A percentile compares a stretch with the other conserved stretches of the same genome.
phyloP scores from a whole-genome alignment of 2,329 filamentous ascomycete genomes.

The Curvularia eragrostidis region DNA sequence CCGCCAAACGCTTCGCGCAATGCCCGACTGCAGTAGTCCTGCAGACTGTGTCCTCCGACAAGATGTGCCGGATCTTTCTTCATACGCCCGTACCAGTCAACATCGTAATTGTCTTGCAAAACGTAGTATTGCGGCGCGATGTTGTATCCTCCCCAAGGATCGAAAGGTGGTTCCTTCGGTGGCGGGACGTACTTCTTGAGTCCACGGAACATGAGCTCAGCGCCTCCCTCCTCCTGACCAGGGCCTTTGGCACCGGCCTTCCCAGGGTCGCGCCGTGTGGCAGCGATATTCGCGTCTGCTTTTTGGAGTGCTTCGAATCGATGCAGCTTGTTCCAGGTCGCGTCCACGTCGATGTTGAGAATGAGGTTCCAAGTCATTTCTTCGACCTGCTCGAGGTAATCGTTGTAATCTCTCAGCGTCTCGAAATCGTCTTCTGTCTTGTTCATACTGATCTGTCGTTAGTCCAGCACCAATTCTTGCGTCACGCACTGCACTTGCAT shows the following conservation, averaged over 20 bases:
- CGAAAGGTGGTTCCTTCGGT: conserved; percentile 77
- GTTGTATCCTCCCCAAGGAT: conserved; percentile 81
- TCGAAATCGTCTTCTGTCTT: conserved; percentile 91
- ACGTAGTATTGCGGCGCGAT: conserved; percentile 71
- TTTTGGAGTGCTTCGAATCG: conserved; percentile 78
- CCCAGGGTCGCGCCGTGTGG: conserved; percentile 45
- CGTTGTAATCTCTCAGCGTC: conserved; percentile 81
- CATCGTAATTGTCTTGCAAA: conserved; percentile 73
- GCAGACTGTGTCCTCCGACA: conserved; percentile 82
- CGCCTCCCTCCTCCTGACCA: conserved; percentile 24
- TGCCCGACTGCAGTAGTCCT: conserved; percentile 80
- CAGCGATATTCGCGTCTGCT: conserved; percentile 55
- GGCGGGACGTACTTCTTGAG: conserved; percentile 70
- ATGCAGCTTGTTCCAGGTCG: conserved; percentile 65
- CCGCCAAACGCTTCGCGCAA: conserved; percentile 91
- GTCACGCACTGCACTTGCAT: conserved; percentile 49
- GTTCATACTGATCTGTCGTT: conserved; percentile 71
- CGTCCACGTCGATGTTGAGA: conserved; percentile 70
- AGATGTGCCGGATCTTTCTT: conserved; percentile 70
- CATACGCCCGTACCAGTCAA: conserved; percentile 73
- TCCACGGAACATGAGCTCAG: conserved; percentile 73
- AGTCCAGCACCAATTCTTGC: conserved; percentile 1
- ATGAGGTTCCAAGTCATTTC: conserved; percentile 89
- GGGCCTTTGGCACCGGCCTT: conserved; percentile 62
- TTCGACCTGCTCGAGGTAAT: conserved; percentile 94